Evolutionary conservation across 331 rosid species (phyloP).

Genomic region (Phaseolus coccineus): DNA sequence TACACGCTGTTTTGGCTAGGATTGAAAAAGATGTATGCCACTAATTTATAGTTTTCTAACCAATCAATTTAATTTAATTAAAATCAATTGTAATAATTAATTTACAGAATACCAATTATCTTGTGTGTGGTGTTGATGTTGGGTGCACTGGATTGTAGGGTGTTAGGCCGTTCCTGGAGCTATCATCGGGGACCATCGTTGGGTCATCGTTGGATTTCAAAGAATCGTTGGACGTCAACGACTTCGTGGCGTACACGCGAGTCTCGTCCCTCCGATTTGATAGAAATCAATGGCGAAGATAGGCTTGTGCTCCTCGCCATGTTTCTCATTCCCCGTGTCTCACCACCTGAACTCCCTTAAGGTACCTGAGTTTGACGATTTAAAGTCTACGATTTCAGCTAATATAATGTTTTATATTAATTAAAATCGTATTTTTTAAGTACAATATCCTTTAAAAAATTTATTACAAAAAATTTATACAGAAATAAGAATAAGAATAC

Average conservation of each 20-base stretch:
- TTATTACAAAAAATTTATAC: too few species aligned
- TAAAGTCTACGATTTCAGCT: too few species aligned
- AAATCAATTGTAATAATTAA: background rate
- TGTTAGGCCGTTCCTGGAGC: conserved; percentile 81
- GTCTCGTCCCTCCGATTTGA: conserved; percentile 93
- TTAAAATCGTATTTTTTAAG: too few species aligned
- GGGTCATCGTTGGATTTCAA: conserved; percentile 74
- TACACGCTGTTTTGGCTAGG: conserved; percentile 7
- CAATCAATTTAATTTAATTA: background rate
- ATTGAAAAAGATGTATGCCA: conserved; percentile 29
- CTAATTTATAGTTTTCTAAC: background rate
- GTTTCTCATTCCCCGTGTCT: conserved; percentile 93
- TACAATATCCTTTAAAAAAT: too few species aligned
- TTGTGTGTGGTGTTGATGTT: background rate
- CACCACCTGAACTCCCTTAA: conserved; percentile 88
- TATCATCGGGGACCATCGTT: conserved; percentile 67
- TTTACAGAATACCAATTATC: background rate
- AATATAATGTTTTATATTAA: too few species aligned
- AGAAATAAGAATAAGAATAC: too few species aligned
- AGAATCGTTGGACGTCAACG: conserved; percentile 3
- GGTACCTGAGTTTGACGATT: conserved; percentile 74
- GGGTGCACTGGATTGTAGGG: conserved; percentile 62
- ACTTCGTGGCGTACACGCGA: conserved; percentile 72
- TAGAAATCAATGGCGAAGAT: conserved; percentile 69
- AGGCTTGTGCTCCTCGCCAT: conserved; percentile 87